Conservation (phyloP, 495 filamentous ascomycete genomes). For the Hyaloscypha variabilis region DNA sequence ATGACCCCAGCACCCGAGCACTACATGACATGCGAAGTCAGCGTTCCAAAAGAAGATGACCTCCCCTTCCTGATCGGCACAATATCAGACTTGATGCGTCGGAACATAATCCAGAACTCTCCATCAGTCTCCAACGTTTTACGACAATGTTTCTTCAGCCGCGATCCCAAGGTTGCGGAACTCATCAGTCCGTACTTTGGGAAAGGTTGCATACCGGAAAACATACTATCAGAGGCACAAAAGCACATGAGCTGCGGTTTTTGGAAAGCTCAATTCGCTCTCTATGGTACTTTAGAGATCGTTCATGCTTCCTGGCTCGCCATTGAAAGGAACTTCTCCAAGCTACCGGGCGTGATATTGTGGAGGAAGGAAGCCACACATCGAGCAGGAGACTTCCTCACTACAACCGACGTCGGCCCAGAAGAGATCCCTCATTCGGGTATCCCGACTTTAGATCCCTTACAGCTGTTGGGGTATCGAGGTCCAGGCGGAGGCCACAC, state of each 20-base stretch:
- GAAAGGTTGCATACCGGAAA: slow-evolving; percentile 35
- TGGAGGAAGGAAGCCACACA: too few species aligned
- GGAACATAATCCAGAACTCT: slow-evolving; percentile 42
- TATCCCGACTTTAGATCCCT: slow-evolving; percentile 50
- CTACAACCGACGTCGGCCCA: slow-evolving; percentile 36
- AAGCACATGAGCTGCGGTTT: slow-evolving; percentile 32
- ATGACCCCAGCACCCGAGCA: too few species aligned
- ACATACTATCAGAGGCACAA: slow-evolving; percentile 36
- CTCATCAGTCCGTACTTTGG: slow-evolving; percentile 39
- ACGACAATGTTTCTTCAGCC: slow-evolving; percentile 47
- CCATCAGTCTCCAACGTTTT: slow-evolving; percentile 51
- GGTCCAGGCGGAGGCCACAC: slow-evolving; percentile 56
- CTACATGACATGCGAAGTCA: too few species aligned
- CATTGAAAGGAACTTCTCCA: slow-evolving; percentile 48
- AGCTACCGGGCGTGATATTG: slow-evolving; percentile 46
- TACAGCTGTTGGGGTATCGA: slow-evolving; percentile 56
- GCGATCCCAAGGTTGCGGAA: slow-evolving; percentile 37
- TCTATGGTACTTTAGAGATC: slow-evolving; percentile 50
- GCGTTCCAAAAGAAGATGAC: slow-evolving; percentile 37
- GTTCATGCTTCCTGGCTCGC: slow-evolving; percentile 44
- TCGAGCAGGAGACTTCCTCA: too few species aligned
- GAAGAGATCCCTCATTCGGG: slow-evolving; percentile 44
- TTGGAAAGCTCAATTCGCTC: slow-evolving; percentile 59
- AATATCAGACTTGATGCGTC: slow-evolving; percentile 48
- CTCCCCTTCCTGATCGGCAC: slow-evolving; percentile 51